Evolutionary conservation across 2,329 filamentous ascomycete genomes (phyloP).

Genomic region (Colletotrichum sidae): DNA sequence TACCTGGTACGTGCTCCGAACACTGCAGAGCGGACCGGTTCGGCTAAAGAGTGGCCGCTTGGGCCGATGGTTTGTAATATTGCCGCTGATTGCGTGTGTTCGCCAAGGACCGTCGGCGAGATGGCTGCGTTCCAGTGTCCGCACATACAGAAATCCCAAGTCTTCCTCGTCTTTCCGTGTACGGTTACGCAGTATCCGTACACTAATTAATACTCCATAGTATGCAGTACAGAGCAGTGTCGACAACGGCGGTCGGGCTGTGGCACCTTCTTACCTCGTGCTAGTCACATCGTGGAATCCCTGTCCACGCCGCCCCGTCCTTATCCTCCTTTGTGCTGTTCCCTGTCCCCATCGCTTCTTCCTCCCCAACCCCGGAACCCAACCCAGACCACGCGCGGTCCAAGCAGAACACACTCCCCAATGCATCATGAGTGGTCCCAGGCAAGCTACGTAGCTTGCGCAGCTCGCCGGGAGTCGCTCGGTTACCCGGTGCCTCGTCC

Average conservation of each 20-base stretch:
- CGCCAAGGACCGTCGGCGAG: too few relatives aligned
- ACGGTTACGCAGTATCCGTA: not conserved
- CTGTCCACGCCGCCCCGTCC: conserved; percentile 20
- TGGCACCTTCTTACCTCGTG: conserved; percentile 36
- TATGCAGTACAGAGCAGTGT: not conserved
- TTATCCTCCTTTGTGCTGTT: conserved; percentile 27
- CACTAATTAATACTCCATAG: not conserved
- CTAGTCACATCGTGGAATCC: conserved; percentile 29
- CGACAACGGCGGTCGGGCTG: not conserved
- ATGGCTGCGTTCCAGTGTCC: too few relatives aligned
- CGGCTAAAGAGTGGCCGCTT: conserved; percentile 25
- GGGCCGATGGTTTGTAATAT: conserved; percentile 5
- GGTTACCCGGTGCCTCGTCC: too few relatives aligned
- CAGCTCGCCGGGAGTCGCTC: too few relatives aligned
- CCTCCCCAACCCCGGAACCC: conserved; percentile 17
- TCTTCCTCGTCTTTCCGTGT: too few relatives aligned
- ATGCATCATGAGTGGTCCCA: conserved; percentile 9
- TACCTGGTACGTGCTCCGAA: not conserved
- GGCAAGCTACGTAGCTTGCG: too few relatives aligned
- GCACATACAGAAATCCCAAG: too few relatives aligned
- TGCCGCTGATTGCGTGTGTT: too few relatives aligned
- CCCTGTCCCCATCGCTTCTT: conserved; percentile 10
- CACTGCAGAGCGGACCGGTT: not conserved
- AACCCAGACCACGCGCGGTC: conserved; percentile 5
- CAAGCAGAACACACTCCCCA: conserved; percentile 7